Base-by-base conservation (phyloP, 2,329 filamentous ascomycete genomes). In the Ophiostoma quercus region DNA sequence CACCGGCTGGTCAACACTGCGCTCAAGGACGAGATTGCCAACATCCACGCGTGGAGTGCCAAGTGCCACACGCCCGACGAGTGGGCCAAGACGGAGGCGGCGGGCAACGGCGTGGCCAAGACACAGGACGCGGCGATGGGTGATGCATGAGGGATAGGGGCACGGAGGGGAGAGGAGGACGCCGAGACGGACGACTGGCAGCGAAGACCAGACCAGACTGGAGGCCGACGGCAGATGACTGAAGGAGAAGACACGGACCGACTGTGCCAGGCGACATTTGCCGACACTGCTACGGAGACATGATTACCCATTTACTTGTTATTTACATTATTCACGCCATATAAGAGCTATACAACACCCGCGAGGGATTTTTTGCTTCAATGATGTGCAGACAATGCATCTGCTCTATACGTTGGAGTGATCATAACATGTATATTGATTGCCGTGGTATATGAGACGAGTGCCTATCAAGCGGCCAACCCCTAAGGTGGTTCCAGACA, bases 21-120 rank as follows among this genome's bases (percentile, higher is more conserved):
- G 5, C 83, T 97, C 75, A 94, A 93, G 82, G 86, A 89, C 66
- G 93, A 97, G 81, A 96, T 97, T 78, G 91, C 92, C 19, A 87
- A 86, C 73, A 96, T 97, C 75, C 94, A 97, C 82, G 94, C 94
- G 54, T 97, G 94, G 94, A 96, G 92, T 70, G 92, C 93, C 37
- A 96, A 93, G 81, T 97, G 94, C 79, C 91, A 93, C 82, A 97
- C 94, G 9, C 92, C 92, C 0, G 92, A 93, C 76, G 92, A 97
- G 82, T 96, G 91, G 88, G 87, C 92, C 81, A 88, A 87, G 79
- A 86, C 90, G 63, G 67, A 86, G 79, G 86, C 90, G 54, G 60
- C 37, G 29, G 84, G 82, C 73, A 34, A 34, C 8, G 34, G 34
- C 34, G 34, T 34, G 5, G 8, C 5, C 34, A 84, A 84, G 29